phyloP scores from a whole-genome alignment of 495 filamentous ascomycete species.

The Hypoxylon trugodes region DNA sequence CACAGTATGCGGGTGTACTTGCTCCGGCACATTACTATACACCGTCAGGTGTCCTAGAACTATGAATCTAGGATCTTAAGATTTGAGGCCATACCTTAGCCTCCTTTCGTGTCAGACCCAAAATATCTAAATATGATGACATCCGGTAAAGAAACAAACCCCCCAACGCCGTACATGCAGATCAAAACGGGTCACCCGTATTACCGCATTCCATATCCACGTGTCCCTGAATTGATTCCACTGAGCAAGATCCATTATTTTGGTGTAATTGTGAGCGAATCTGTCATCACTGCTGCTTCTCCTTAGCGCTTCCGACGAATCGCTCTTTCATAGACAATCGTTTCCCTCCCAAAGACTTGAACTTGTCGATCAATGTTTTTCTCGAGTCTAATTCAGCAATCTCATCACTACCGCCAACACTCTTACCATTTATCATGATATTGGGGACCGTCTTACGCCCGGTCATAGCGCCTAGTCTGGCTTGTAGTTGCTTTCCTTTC shows the following conservation, averaged over 20 bases:
- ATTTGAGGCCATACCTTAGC: constrained; percentile 12
- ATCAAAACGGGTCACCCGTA: constrained; percentile 21
- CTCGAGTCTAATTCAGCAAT: constrained; percentile 74
- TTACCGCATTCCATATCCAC: constrained; percentile 28
- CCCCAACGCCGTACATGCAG: constrained; percentile 38
- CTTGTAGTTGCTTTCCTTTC: constrained; percentile 75
- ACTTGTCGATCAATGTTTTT: constrained; percentile 73
- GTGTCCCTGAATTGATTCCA: constrained; percentile 4
- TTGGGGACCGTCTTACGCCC: constrained; percentile 90
- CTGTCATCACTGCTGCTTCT: constrained; percentile 28
- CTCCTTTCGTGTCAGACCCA: constrained; percentile 10
- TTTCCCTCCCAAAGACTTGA: constrained; percentile 77
- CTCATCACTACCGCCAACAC: constrained; percentile 91
- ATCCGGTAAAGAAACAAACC: constrained; percentile 22
- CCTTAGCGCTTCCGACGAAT: constrained; percentile 42
- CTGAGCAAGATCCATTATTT: constrained; percentile 2
- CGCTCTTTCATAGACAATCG: constrained; percentile 61
- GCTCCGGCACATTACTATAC: constrained; percentile 20
- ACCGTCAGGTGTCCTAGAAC: constrained; percentile 13
- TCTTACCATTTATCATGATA: constrained; percentile 83
- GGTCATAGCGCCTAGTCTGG: constrained; percentile 71
- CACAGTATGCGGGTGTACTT: neutral
- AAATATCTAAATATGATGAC: constrained; percentile 14
- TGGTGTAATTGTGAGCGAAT: neutral
- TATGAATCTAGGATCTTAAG: constrained; percentile 9